Evolutionary conservation across 2,329 filamentous ascomycete species (phyloP).

Genomic region (Verticillium nonalfalfae): DNA sequence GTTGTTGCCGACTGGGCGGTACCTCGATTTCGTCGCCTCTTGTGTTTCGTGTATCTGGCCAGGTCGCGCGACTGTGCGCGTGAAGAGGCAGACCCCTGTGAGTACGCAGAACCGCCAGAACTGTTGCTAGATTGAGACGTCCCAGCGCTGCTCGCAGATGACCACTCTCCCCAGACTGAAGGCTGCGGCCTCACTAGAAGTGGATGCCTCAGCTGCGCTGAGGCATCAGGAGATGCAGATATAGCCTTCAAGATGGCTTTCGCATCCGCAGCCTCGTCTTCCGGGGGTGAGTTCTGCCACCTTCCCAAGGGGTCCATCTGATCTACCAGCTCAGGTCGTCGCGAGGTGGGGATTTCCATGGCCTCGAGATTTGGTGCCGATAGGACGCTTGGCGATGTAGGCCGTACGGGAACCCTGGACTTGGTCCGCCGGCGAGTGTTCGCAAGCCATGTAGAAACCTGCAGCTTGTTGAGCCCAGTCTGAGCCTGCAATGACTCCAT

Average conservation of each 20-base stretch:
- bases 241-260: conserved; percentile 14
- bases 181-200: not conserved
- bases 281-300: conserved; percentile 13
- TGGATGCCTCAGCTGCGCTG: not conserved
- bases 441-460: conserved; percentile 9
- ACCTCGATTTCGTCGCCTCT: too few relatives aligned
- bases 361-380: not conserved
- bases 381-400: conserved; percentile 16
- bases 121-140: too few relatives aligned
- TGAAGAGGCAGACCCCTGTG: too few relatives aligned
- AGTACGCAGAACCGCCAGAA: too few relatives aligned
- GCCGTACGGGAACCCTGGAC: conserved; percentile 32
- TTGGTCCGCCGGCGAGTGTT: conserved; percentile 27
- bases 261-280: conserved; percentile 15
- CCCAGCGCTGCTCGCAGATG: conserved; percentile 4
- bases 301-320: conserved; percentile 7
- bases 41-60: too few relatives aligned
- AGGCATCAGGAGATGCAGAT: conserved; percentile 9
- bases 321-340: not conserved
- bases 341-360: conserved; percentile 1
- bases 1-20: too few relatives aligned
- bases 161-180: conserved; percentile 4
- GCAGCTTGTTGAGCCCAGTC: conserved; percentile 6
- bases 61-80: too few relatives aligned
- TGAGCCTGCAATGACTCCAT: conserved; percentile 6